Conservation (phyloP, 192 early-diverging fungal species). For the Coemansia sp. region DNA sequence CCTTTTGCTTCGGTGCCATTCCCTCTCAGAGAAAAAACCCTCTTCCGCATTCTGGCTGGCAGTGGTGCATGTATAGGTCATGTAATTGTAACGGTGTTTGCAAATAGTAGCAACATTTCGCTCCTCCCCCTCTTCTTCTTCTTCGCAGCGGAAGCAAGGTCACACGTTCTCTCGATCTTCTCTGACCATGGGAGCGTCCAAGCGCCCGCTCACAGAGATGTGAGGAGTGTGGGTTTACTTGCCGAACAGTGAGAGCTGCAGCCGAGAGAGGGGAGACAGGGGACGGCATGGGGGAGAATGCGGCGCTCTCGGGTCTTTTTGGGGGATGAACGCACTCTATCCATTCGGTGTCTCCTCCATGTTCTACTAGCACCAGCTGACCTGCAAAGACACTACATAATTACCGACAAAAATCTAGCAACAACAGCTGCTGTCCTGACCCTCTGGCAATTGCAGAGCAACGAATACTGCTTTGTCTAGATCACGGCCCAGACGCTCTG, state of each 20-base stretch:
- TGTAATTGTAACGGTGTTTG: not conserved
- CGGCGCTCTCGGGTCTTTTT: not conserved
- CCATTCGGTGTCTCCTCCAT: too few relatives aligned
- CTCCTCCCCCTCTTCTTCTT: not conserved
- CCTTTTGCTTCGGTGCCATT: not conserved
- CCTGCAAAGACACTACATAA: not conserved
- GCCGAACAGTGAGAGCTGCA: not conserved
- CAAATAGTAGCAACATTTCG: conserved; percentile 7
- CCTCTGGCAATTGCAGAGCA: not conserved
- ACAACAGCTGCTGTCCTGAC: too few relatives aligned
- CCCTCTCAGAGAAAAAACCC: not conserved
- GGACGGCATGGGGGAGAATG: not conserved
- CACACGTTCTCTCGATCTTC: not conserved
- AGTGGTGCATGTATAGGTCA: too few relatives aligned
- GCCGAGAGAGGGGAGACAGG: not conserved
- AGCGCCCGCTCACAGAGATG: not conserved
- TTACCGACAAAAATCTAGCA: too few relatives aligned
- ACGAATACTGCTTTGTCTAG: not conserved
- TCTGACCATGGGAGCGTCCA: not conserved
- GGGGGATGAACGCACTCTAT: too few relatives aligned
- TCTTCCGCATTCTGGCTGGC: too few relatives aligned
- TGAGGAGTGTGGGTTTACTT: not conserved
- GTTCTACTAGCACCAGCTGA: not conserved
- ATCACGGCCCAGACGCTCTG: not conserved
- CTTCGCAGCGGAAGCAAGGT: too few relatives aligned